phyloP scores from a whole-genome alignment of 1,139 yeast species.

The Kluyveromyces sp. region DNA sequence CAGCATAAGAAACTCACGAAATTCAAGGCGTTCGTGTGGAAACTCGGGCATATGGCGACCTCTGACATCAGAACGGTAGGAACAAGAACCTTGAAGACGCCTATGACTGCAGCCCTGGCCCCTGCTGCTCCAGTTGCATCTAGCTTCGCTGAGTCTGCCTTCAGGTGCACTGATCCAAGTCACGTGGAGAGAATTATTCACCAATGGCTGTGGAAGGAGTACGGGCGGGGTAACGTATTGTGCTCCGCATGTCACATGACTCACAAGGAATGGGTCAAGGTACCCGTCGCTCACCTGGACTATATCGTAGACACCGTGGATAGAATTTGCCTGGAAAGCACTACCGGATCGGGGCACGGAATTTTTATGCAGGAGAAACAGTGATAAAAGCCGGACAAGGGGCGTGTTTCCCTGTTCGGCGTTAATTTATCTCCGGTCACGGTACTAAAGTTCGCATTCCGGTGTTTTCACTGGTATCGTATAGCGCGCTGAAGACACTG shows the following conservation, averaged over 20 bases:
- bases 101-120: neutral
- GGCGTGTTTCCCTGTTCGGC: neutral
- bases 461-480: too few species aligned
- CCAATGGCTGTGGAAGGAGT: slow-evolving; percentile 24
- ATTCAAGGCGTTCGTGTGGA: neutral
- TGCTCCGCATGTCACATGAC: slow-evolving; percentile 25
- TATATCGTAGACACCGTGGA: slow-evolving; percentile 20
- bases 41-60: neutral
- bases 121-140: neutral
- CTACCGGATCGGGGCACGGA: too few species aligned
- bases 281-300: slow-evolving; percentile 25
- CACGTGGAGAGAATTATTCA: slow-evolving; percentile 24
- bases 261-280: slow-evolving; percentile 29
- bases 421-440: neutral
- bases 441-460: too few species aligned
- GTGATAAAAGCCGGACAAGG: too few species aligned
- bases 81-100: too few species aligned
- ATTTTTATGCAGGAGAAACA: too few species aligned
- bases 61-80: neutral
- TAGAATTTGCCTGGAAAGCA: slow-evolving; percentile 15
- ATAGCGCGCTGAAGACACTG: too few species aligned
- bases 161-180: slow-evolving; percentile 14
- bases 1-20: neutral
- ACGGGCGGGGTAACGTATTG: slow-evolving; percentile 26
- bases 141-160: slow-evolving; percentile 12